Base-by-base conservation (phyloP, 1,139 yeast species). In the Yamadazyma epiphylla region DNA sequence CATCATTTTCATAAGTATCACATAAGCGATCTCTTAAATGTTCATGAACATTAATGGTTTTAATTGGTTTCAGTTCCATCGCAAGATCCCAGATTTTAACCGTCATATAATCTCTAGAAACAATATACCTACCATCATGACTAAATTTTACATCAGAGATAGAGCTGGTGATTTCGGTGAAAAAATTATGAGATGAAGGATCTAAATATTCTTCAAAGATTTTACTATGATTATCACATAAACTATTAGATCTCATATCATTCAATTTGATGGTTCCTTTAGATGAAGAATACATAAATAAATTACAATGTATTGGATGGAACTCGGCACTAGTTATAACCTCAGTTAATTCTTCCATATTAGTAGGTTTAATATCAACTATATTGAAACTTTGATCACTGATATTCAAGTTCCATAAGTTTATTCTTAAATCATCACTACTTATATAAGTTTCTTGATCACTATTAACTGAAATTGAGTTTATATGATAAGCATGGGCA, bases 291-390 rank as follows among this genome's bases (percentile, higher is more conserved):
- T 91, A 91, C 94, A 91, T 88, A 58, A 94, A 91, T 51, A 85
- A 68, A 58, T 91, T 91, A 67, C 99, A 94, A 55, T 83, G 82
- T 32, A 67, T 65, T 11, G 99, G 98, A 58, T 94, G 98, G 64
- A 94, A 91, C 57, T 89, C 96, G 3, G 97, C 95, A 49, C 94
- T 78, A n/a, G 99, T 94, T 45, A 94, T 91, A 32, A 94, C 98
- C 59, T 94, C 98, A 10, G 98, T 91, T 50, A 94, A 74, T 60
- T 94, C 99, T 64, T 94, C 99, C 98, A 94, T 94, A 59, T 89
- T 88, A 13, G 91, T 86, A 5, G 99, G 99, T 59, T 94, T 89
- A 50, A 94, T 94, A 60, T 94, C 98, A 38, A 94, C 98, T 47
- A 94, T 89, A 58, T 85, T 94, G 63, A 94, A 94, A 47, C 94